Percentiles rank a stretch among this genome's conserved stretches.
phyloP scores from a whole-genome alignment of 2,329 filamentous ascomycete genomes.

The Fusarium austroafricanum region DNA sequence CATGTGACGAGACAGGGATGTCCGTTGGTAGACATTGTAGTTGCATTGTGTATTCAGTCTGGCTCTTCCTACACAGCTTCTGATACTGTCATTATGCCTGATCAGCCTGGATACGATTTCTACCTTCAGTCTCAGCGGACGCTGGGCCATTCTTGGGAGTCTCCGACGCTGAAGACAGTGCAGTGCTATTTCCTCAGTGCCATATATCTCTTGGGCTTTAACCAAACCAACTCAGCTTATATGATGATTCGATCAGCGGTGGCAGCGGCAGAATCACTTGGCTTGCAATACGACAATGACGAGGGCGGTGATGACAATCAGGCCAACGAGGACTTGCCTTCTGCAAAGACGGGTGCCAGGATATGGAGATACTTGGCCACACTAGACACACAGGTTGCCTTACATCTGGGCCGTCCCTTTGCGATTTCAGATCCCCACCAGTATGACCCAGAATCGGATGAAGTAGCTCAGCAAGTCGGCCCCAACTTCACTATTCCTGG shows the following conservation, averaged over 20 bases:
- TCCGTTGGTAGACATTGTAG: slow-evolving; percentile 63
- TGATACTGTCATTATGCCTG: slow-evolving; percentile 48
- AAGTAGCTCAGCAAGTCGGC: slow-evolving; percentile 20
- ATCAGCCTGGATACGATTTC: slow-evolving; percentile 54
- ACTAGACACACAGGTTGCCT: slow-evolving; percentile 34
- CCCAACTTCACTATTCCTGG: slow-evolving; percentile 33
- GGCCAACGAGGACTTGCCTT: not conserved
- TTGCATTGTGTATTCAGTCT: slow-evolving; percentile 65
- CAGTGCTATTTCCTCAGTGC: slow-evolving; percentile 60
- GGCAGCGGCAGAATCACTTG: slow-evolving; percentile 33
- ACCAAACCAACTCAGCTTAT: slow-evolving; percentile 36
- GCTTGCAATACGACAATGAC: slow-evolving; percentile 19
- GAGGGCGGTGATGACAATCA: not conserved
- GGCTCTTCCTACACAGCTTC: slow-evolving; percentile 47
- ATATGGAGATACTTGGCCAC: slow-evolving; percentile 40
- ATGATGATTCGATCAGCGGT: slow-evolving; percentile 32
- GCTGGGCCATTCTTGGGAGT: slow-evolving; percentile 56
- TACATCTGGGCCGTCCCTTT: slow-evolving; percentile 38
- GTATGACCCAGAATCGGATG: slow-evolving; percentile 19
- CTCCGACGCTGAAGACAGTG: slow-evolving; percentile 57
- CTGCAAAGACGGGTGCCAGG: not conserved
- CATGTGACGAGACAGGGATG: slow-evolving; percentile 54
- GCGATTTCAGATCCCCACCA: not conserved
- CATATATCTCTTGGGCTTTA: slow-evolving; percentile 53
- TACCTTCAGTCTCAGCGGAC: slow-evolving; percentile 60